Base-by-base conservation (phyloP, 2,329 filamentous ascomycete species). In the Leptographium lundbergii region DNA sequence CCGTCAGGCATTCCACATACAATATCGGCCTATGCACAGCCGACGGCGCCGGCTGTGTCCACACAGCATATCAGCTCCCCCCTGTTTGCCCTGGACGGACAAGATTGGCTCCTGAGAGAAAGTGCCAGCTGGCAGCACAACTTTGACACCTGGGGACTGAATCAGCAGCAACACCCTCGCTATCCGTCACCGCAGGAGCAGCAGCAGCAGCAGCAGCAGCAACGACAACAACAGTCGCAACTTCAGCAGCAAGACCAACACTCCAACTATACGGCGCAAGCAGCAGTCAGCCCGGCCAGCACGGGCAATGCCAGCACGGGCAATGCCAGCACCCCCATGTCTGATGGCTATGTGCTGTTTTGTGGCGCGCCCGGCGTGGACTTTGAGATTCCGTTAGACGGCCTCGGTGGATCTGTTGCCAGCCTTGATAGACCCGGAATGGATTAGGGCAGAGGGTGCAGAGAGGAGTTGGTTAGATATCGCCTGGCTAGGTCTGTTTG, bases 41-140 rank as follows among this genome's bases (percentile, higher is more conserved):
- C 7, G 32, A n/a, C 42, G 27, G 32, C 14, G 4, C 4, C 54
- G 5, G 9, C 36, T 4, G 22, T 9, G 7, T 11, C 13, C 2
- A 13, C 14, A 19, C 32, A 5, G 48, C 67, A 69, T 14, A 59
- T 66, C 7, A 71, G 61, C 17, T 36, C 54, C 17, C 36, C 36
- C 4, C 55, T 69, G 7, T 74, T 73, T 52, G 69, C 70, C 6
- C 69, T 82, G 52, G 79, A 81, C 61, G 75, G 75, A 10, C 76
- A 79, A 61, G 78, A 82, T 47, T 84, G 79, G 78, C 80, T 81
- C 63, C 67, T 83, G 24, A 81, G 75, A 57, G 81, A 83, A 61
- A 76, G 80, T 22, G 79, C 77, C 29, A 78, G 74, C 61, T 82
- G 80, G 79, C 79, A 82, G 60, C 78, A 81, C 58, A 76, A 80